Base-by-base conservation (phyloP, 495 filamentous ascomycete species). In the Penicillium pancosmium region DNA sequence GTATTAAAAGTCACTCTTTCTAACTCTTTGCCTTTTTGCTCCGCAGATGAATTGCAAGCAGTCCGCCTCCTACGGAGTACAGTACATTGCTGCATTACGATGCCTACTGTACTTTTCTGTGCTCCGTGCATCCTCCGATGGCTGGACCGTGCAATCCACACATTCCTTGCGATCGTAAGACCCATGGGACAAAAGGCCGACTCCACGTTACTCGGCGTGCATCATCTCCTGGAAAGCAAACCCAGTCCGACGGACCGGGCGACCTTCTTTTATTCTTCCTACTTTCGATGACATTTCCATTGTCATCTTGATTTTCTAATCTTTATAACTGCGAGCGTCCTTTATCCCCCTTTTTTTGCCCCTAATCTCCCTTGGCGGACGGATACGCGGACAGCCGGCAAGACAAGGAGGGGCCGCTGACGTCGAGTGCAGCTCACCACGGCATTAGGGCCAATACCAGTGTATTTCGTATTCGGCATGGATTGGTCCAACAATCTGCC, bases 171-270 rank as follows among this genome's bases (percentile, higher is more conserved):
- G 56, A 52, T 65, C 59, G 43, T 27, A 23, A 34, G 18, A 38
- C 36, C 55, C 52, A 43, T 52, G 59, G 59, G 36, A 13, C 11
- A 38, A 25, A 48, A 38, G 11, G 52, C 50, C 33, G 58, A 54
- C 33, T 56, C 49, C 49, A 57, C 60, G 58, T 67, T 67, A 60
- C 55, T 61, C 56, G 52, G 43, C 33, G 19, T 49, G 46, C 23
- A 27, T 38, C 46, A 34, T 34, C 44, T 44, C 50, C 53, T 56
- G 35, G 50, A 49, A 47, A 41, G 15, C 38, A 50, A 56, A 50
- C 59, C 64, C 67, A 65, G 65, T 50, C 67, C 67, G 61, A 49
- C 57, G 67, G 67, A 63, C 54, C 62, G 59, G 64, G 56, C 47
- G 34, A 21, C 50, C 36, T 63, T 66, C 48, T 55, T 56, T 60